Percentiles rank a stretch among this genome's conserved stretches.
Conservation (phyloP, 345 rosid genomes). For the Camelina hispida region DNA sequence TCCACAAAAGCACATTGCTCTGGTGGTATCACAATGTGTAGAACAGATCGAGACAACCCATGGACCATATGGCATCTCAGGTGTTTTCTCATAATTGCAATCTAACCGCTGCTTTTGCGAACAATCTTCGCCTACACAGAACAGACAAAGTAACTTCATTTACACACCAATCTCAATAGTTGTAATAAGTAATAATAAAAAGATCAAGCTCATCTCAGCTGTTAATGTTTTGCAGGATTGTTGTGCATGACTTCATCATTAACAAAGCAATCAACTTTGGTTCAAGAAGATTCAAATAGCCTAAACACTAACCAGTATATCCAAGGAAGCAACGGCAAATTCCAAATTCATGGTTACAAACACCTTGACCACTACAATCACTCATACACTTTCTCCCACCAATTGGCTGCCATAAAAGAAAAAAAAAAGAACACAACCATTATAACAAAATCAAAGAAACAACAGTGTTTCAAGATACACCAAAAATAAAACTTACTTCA, state of each 20-base stretch:
- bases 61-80: constrained; percentile 78
- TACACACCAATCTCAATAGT: constrained; percentile 24
- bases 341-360: constrained; percentile 84
- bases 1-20: constrained; percentile 99
- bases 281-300: constrained; percentile 8
- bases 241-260: constrained; percentile 9
- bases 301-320: constrained; percentile 58
- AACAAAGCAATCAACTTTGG: constrained; percentile 22
- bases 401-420: constrained; percentile 60
- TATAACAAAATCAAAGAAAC: constrained; percentile 15
- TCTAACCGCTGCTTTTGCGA: constrained; percentile 62
- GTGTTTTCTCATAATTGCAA: constrained; percentile 75
- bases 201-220: not conserved
- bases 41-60: constrained; percentile 96
- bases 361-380: constrained; percentile 84
- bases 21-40: constrained; percentile 80
- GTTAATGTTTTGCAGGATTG: constrained; percentile 11
- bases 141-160: not conserved
- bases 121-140: constrained; percentile 76
- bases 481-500: constrained; percentile 55
- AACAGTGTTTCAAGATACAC: not conserved
- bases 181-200: not conserved
- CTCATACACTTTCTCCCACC: constrained; percentile 71
- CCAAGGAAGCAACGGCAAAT: constrained; percentile 92
- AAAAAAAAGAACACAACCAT: constrained; percentile 30